Evolutionary conservation across 192 early-diverging fungal species (phyloP).

Genomic region (Backusella tuberculispora): DNA sequence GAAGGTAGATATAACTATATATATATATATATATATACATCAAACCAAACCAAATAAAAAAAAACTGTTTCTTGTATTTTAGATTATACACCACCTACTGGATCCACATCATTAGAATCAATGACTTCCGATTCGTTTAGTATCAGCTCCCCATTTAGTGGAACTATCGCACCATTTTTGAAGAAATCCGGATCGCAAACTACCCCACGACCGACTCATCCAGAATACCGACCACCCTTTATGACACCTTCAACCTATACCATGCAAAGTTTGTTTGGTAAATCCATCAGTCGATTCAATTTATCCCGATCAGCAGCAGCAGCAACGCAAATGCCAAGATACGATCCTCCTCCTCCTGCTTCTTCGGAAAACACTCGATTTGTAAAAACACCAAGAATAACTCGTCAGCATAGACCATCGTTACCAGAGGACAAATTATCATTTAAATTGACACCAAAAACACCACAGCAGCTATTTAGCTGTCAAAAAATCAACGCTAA

Average conservation of each 20-base stretch:
- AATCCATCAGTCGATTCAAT: constrained; percentile 11
- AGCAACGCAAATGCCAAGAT: background rate
- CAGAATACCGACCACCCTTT: background rate
- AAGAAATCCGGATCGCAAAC: constrained; percentile 21
- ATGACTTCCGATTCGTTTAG: background rate
- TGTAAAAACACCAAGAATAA: constrained; percentile 1
- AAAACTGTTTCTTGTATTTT: background rate
- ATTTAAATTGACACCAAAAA: background rate
- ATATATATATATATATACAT: background rate
- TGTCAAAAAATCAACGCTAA: background rate
- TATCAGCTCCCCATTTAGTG: constrained; percentile 20
- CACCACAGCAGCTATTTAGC: background rate
- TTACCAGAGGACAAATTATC: background rate
- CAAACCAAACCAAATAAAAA: background rate
- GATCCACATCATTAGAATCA: background rate
- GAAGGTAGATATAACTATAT: constrained; percentile 22
- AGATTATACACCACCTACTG: constrained; percentile 7
- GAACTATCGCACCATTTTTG: constrained; percentile 25
- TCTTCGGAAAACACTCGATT: background rate
- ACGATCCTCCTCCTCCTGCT: background rate
- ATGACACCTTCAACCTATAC: background rate
- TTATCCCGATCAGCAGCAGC: background rate
- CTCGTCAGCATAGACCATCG: background rate
- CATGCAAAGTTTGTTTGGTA: background rate
- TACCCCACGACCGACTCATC: background rate